Evolutionary conservation across 176 grass and related monocot genomes (phyloP), one percentile per base, ranked within the genome.

Genomic region (Oropetium thomaeum): DNA sequence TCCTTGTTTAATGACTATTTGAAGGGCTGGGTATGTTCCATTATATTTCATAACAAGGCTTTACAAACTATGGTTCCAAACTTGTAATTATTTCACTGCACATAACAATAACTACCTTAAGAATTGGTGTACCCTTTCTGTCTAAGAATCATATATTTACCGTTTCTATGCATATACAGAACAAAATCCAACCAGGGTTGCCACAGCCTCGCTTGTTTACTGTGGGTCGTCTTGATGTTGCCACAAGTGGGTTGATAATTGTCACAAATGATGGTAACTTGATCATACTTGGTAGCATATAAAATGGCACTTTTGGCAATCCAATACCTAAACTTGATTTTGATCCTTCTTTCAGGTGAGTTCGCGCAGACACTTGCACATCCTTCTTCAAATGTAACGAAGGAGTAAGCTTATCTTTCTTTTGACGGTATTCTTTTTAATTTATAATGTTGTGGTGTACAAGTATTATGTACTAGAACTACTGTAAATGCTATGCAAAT

Each of bases 201-300:
- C 95, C 90, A 61, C 92, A 98, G 69, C 95, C 95, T 34, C 86
- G 89, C 14, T 86, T 98, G 19, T 98, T 94, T 85, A 94, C 89
- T 79, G 91, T 98, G 55, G 91, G 95, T 64, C 86, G 91, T 34
- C 88, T 98, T 75, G 95, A 98, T 85, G 95, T 98, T 87, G 95
- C 91, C 64, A 98, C 91, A 65, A 82, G 47, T 81, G 95, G 91
- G 64, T 78, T 98, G 73, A 98, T 98, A 81, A 81, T 98, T 75
- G 84, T 98, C 77, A 98, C 95, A 78, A 98, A 98, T 84, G 91
- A 98, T 69, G 91, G 91, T 98, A 94, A 79, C 19, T 40, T 83
- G 15, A 59, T 59, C 14, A 9, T 66, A 65, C 28, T 67, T 82
- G 5, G 7, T 73, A 69, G 28, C 39, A 60, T 52, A 28, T 79